Conservation (phyloP, 176 grass and related monocot species). For the Tuctoria greenei region DNA sequence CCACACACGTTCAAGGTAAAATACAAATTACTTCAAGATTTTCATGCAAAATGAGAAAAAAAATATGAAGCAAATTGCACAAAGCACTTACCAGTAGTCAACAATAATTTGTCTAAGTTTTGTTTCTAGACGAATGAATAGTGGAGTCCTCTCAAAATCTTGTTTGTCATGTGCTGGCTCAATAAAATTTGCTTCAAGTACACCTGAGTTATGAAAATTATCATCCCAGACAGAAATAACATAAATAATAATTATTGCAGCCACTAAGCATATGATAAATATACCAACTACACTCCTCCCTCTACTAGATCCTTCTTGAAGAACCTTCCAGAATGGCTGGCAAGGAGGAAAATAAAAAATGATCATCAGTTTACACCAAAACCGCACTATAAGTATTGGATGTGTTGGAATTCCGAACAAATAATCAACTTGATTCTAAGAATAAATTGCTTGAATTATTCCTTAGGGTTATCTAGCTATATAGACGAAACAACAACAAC, state of each 20-base stretch:
- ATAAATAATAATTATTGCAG: constrained; percentile 15
- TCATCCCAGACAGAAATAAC: constrained; percentile 17
- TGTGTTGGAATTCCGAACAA: too few species aligned
- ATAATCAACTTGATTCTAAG: too few species aligned
- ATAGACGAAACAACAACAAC: too few species aligned
- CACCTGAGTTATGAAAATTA: constrained; percentile 55
- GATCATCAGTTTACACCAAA: constrained; percentile 7
- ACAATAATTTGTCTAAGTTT: constrained; percentile 87
- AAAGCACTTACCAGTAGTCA: constrained; percentile 76
- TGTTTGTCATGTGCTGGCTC: constrained; percentile 99
- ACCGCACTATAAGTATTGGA: not conserved
- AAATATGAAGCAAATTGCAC: not conserved
- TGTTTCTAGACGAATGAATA: constrained; percentile 81
- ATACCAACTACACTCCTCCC: constrained; percentile 91
- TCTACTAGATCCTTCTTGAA: constrained; percentile 95
- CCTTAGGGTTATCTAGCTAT: too few species aligned
- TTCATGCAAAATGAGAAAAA: not conserved
- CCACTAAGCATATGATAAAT: constrained; percentile 26
- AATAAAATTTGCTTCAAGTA: constrained; percentile 98
- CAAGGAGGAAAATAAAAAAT: not conserved
- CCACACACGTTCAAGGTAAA: not conserved
- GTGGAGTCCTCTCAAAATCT: constrained; percentile 91
- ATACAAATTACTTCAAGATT: not conserved
- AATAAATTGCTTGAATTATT: too few species aligned
- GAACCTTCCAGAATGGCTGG: constrained; percentile 97